Percentiles rank a stretch among this genome's conserved stretches.
These are phyloP conservation scores for Lobulomyces angularis DNA, from an alignment of 192 early-diverging fungal genomes.

Conservation along the genomic window DNA sequence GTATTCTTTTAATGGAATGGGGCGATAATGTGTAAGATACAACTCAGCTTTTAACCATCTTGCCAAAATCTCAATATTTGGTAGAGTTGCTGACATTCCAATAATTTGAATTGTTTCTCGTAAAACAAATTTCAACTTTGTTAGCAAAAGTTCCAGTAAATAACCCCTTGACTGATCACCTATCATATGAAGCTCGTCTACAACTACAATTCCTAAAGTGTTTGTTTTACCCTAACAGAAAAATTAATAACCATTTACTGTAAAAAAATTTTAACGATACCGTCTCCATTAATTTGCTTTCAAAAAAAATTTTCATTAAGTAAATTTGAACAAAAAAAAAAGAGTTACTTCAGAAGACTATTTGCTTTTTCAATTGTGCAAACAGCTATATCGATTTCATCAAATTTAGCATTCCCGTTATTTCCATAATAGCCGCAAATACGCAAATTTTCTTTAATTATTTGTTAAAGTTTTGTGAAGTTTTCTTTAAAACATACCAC, in stretches of 20 bases:
- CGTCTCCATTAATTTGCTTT: slow-evolving; percentile 20
- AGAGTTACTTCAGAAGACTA: not conserved
- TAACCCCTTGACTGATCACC: slow-evolving; percentile 22
- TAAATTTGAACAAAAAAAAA: not conserved
- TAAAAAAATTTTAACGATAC: no score
- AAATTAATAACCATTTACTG: no score
- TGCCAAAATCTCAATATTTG: slow-evolving; percentile 18
- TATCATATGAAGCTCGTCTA: slow-evolving; percentile 24
- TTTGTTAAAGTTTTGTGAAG: no score
- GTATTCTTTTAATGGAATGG: slow-evolving; percentile 18
- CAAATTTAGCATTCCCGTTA: slow-evolving; percentile 11
- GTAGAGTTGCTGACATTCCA: slow-evolving; percentile 30
- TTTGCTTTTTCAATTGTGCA: slow-evolving; percentile 17
- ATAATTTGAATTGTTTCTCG: slow-evolving; percentile 16
- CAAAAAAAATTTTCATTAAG: slow-evolving; percentile 15
- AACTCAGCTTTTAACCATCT: slow-evolving; percentile 19
- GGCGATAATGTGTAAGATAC: slow-evolving; percentile 16
- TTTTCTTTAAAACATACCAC: no score
- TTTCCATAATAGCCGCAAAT: slow-evolving; percentile 23
- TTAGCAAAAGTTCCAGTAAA: slow-evolving; percentile 19
- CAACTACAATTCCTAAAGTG: slow-evolving; percentile 16
- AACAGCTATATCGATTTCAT: slow-evolving; percentile 20
- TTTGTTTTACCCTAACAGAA: slow-evolving; percentile 17
- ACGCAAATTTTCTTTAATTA: slow-evolving; percentile 5
- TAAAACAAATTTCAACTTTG: slow-evolving; percentile 15